phyloP scores from a whole-genome alignment of 2,329 filamentous ascomycete species.

The Calonectria hawksworthii region DNA sequence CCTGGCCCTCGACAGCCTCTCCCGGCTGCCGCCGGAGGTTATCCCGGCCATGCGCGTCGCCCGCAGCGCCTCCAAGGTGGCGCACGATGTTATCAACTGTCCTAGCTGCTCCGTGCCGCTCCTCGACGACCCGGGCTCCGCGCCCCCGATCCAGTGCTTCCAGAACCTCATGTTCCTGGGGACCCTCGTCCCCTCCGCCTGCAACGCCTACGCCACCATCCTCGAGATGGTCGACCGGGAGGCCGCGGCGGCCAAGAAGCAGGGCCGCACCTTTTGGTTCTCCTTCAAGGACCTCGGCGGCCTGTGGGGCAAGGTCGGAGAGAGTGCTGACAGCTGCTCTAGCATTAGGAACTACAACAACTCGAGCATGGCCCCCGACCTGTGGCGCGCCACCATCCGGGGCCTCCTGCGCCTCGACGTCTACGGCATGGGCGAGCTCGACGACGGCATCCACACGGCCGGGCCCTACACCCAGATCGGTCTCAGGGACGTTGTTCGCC shows the following conservation, averaged over 20 bases:
- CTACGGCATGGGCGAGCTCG: constrained; percentile 61
- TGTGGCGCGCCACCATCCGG: constrained; percentile 68
- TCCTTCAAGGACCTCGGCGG: constrained; percentile 63
- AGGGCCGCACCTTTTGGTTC: constrained; percentile 60
- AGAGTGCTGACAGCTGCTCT: constrained; percentile 44
- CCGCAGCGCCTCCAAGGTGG: constrained; percentile 62
- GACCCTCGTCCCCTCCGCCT: constrained; percentile 69
- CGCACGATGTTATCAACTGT: constrained; percentile 67
- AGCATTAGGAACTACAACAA: constrained; percentile 53
- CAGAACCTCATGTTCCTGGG: constrained; percentile 73
- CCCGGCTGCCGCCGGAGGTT: constrained; percentile 60
- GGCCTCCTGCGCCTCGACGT: constrained; percentile 70
- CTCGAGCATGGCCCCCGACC: constrained; percentile 62
- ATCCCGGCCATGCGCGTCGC: constrained; percentile 62
- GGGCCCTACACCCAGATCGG: constrained; percentile 57
- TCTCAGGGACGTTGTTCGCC: constrained; percentile 66
- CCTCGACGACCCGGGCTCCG: constrained; percentile 50
- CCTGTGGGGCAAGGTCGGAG: constrained; percentile 57
- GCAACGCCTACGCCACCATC: constrained; percentile 69
- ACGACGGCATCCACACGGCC: constrained; percentile 29
- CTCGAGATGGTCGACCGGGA: constrained; percentile 69
- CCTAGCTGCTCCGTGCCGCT: constrained; percentile 60
- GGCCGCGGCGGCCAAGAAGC: constrained; percentile 57
- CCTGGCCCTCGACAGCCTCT: constrained; percentile 64
- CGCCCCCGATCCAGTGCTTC: constrained; percentile 63